phyloP scores from a whole-genome alignment of 192 early-diverging fungal genomes.

The Coemansia nantahalensis region DNA sequence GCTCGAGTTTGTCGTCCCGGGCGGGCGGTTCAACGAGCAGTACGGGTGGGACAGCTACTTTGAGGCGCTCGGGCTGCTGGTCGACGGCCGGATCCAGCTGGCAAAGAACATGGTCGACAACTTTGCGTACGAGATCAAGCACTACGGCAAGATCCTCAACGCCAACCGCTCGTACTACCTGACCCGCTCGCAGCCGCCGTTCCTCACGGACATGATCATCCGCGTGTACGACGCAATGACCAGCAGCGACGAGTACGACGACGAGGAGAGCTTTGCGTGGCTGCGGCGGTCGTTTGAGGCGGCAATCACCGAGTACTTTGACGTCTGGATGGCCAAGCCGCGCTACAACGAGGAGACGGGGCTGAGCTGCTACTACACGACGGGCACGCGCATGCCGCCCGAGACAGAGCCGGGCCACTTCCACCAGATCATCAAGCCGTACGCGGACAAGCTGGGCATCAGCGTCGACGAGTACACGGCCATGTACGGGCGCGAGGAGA shows the following conservation, averaged over 20 bases:
- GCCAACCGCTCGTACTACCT: slow-evolving; percentile 98
- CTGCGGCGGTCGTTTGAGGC: slow-evolving; percentile 65
- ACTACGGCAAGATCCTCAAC: slow-evolving; percentile 99
- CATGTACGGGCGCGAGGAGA: slow-evolving; percentile 64
- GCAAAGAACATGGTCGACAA: slow-evolving; percentile 97
- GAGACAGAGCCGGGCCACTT: slow-evolving; percentile 95
- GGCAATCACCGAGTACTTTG: slow-evolving; percentile 88
- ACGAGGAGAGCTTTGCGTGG: slow-evolving; percentile 66
- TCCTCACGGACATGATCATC: slow-evolving; percentile 94
- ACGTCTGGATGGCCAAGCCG: slow-evolving; percentile 84
- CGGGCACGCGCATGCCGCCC: slow-evolving; percentile 93
- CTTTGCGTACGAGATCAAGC: slow-evolving; percentile 94
- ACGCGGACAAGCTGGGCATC: slow-evolving; percentile 64
- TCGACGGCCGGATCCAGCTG: slow-evolving; percentile 82
- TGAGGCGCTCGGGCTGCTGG: slow-evolving; percentile 82
- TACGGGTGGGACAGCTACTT: slow-evolving; percentile 99
- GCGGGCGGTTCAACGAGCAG: slow-evolving; percentile 99
- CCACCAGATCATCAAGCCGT: slow-evolving; percentile 82
- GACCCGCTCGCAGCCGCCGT: slow-evolving; percentile 95
- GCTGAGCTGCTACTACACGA: slow-evolving; percentile 81
- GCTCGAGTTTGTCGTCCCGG: slow-evolving; percentile 95
- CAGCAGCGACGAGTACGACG: slow-evolving; percentile 26
- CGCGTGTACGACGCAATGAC: slow-evolving; percentile 69
- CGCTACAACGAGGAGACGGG: slow-evolving; percentile 73
- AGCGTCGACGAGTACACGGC: slow-evolving; percentile 69